phyloP scores from a whole-genome alignment of 2,329 filamentous ascomycete genomes.

The Fusarium sp. region DNA sequence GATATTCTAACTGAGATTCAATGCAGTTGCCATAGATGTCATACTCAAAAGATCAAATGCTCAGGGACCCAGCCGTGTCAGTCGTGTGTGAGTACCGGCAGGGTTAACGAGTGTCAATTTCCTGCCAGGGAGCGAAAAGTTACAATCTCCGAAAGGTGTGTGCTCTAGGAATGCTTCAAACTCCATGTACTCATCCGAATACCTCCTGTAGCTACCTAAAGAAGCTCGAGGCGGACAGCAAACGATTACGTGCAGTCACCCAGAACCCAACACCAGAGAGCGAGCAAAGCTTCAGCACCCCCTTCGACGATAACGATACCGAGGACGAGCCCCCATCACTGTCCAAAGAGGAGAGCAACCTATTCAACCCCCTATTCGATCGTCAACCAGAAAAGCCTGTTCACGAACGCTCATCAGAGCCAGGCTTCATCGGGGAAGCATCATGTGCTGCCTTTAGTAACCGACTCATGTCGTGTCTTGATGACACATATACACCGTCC shows the following conservation, averaged over 20 bases:
- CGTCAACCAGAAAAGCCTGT: slow-evolving; percentile 31
- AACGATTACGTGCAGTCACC: slow-evolving; percentile 4
- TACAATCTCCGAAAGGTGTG: slow-evolving; percentile 39
- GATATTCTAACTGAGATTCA: slow-evolving; percentile 5
- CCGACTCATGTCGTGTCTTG: slow-evolving; percentile 45
- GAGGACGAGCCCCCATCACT: slow-evolving; percentile 28
- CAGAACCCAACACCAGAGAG: slow-evolving; percentile 35
- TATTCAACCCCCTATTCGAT: slow-evolving; percentile 47
- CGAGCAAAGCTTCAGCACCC: slow-evolving; percentile 15
- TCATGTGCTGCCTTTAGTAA: slow-evolving; percentile 49
- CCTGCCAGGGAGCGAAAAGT: slow-evolving; percentile 57
- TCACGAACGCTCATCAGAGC: slow-evolving; percentile 36
- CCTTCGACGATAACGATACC: slow-evolving; percentile 36
- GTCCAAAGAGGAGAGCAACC: slow-evolving; percentile 44
- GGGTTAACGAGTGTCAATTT: slow-evolving; percentile 54
- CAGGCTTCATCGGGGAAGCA: slow-evolving; percentile 48
- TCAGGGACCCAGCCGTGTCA: slow-evolving; percentile 58
- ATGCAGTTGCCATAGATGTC: slow-evolving; percentile 55
- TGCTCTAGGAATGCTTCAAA: accelerated
- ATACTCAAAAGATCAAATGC: slow-evolving; percentile 60
- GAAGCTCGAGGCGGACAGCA: slow-evolving; percentile 31
- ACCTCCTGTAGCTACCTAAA: slow-evolving; percentile 20
- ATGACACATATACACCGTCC: slow-evolving; percentile 43
- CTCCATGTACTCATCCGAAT: not conserved
- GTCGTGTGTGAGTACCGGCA: slow-evolving; percentile 54